Evolutionary conservation across 768 basidiomycete species (phyloP).

Genomic region (Termitomyces titanicus): DNA sequence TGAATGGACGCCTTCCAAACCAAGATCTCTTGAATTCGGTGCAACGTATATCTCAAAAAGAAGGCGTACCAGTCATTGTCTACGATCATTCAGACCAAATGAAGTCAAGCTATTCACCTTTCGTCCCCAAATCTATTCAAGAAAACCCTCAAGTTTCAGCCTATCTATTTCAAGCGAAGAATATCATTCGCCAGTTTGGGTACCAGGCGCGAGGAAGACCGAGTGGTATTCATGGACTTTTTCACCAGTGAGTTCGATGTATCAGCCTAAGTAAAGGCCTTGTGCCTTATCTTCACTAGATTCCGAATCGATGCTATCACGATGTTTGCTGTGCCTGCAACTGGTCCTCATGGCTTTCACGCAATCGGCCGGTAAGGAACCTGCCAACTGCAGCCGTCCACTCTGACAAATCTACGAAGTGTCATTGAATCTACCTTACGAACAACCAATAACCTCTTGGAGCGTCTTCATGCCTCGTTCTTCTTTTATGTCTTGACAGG

Average conservation of each 20-base stretch:
- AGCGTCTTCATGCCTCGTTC: constrained; percentile 95
- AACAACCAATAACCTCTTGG: constrained; percentile 90
- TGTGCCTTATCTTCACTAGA: constrained; percentile 33
- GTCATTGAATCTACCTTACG: constrained; percentile 85
- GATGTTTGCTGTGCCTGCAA: constrained; percentile 80
- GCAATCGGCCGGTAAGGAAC: constrained; percentile 75
- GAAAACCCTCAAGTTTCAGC: constrained; percentile 41
- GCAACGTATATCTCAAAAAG: constrained; percentile 63
- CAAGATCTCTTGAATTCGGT: constrained; percentile 92
- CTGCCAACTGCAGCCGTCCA: neutral
- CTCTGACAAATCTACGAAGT: constrained; percentile 33
- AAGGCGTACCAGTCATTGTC: constrained; percentile 71
- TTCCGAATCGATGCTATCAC: constrained; percentile 96
- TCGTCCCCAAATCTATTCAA: constrained; percentile 44
- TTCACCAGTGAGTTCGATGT: constrained; percentile 58
- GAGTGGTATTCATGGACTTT: constrained; percentile 87
- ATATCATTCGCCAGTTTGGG: constrained; percentile 64
- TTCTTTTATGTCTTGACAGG: constrained; percentile 88
- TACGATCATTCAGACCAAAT: constrained; percentile 69
- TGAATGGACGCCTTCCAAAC: constrained; percentile 93
- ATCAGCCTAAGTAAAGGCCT: neutral
- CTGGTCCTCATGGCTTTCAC: constrained; percentile 94
- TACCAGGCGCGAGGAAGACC: constrained; percentile 78
- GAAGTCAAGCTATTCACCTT: constrained; percentile 25
- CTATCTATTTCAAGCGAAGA: constrained; percentile 58